Conservation (phyloP, 1,284 basidiomycete genomes). For the Rhodofomes roseus region DNA sequence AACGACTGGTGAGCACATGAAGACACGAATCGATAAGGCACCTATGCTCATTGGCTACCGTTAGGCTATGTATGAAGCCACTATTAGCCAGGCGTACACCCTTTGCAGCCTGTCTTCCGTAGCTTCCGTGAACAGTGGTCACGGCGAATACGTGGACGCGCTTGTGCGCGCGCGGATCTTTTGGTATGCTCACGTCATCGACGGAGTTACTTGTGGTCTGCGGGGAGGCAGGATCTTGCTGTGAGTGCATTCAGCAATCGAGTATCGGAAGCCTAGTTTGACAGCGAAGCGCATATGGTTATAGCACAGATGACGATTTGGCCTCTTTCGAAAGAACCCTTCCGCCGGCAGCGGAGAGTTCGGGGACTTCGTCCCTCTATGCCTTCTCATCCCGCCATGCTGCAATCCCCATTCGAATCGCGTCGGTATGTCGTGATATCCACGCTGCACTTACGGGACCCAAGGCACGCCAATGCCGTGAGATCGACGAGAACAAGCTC, state of each 20-base stretch:
- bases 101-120: slow-evolving; percentile 56
- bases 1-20: slow-evolving; percentile 40
- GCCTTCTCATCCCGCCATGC: slow-evolving; percentile 39
- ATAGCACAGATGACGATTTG: slow-evolving; percentile 64
- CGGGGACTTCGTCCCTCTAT: slow-evolving; percentile 31
- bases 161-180: slow-evolving; percentile 73
- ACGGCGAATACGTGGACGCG: slow-evolving; percentile 55
- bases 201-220: slow-evolving; percentile 76
- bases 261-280: slow-evolving; percentile 2
- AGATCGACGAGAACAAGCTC: slow-evolving; percentile 60
- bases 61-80: slow-evolving; percentile 56
- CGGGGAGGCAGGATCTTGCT: slow-evolving; percentile 74
- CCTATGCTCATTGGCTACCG: not conserved
- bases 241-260: slow-evolving; percentile 39
- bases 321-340: slow-evolving; percentile 65
- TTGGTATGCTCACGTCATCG: slow-evolving; percentile 83
- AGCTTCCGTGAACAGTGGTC: slow-evolving; percentile 45
- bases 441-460: slow-evolving; percentile 73
- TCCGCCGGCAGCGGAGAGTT: slow-evolving; percentile 34
- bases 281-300: slow-evolving; percentile 9
- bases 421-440: slow-evolving; percentile 69
- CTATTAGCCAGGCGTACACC: slow-evolving; percentile 63
- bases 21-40: not conserved
- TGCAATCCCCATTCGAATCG: slow-evolving; percentile 67
- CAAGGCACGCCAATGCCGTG: slow-evolving; percentile 56